Evolutionary conservation across 2,329 filamentous ascomycete genomes (phyloP), one percentile per base, ranked within the genome.

Genomic region (Sporothrix euskadiensis): DNA sequence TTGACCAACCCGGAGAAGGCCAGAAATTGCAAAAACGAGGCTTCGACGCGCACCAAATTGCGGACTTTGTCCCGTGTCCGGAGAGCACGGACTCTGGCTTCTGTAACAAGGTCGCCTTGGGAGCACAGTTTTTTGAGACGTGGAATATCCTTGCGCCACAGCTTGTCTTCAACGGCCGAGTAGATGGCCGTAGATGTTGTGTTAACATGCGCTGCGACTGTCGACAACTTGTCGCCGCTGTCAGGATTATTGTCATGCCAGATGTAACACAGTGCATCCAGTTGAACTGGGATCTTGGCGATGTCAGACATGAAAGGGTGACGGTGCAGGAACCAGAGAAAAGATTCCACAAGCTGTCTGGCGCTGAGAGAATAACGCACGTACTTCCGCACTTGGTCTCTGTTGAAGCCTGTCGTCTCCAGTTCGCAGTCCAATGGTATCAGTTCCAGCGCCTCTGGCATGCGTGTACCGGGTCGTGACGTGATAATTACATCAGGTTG

Each of bases 401-500:
- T 2, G 10, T 35, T 35, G 47, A 69, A 69, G 1, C 44, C 65
- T 14, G 47, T 49, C 3, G 65, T 54, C 30, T 54, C 65, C 16
- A 69, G 47, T 19, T 69, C 47, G 44, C 26, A 69, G 47, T 69
- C 65, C 26, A 54, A 44, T 44, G 44, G 44, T 1, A 0, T 7
- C 26, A 69, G 8, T 30, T 4, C 8, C 3, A 44, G 12, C 12
- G 41, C 41, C 41, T 66, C 7, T 4, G 41, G 10, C n/a, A 66
- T 8, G 41, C 41, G 9, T 1, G 14, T 14, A 12, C 65, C 65
- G 4, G 65, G 65, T 26, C 65, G 30, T 9, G 44, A 69, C 8
- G 83, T 85, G 41, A 84, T 78, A 65, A 85, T 82, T 7, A 83
- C 78, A 65, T 82, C 80, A 0, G 77, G 77, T 19, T 78, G 78